These are phyloP conservation scores for Corylus heterophylla DNA, from an alignment of 306 rosid genomes.

Conservation along the genomic window DNA sequence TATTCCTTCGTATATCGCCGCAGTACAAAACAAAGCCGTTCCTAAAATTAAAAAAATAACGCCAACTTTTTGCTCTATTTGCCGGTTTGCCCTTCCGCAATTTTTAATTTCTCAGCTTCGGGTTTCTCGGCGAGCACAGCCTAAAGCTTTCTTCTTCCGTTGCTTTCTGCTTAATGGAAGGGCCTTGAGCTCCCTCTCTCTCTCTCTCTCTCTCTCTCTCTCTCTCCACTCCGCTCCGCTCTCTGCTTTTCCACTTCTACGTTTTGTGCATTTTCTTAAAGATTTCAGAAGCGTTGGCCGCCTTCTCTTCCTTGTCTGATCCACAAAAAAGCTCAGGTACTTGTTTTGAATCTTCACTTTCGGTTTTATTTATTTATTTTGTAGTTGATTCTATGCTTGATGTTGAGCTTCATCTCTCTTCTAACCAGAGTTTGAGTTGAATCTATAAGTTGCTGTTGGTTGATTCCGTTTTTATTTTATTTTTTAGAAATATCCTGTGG, in stretches of 20 bases:
- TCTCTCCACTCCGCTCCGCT: slow-evolving; percentile 22
- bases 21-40: slow-evolving; percentile 21
- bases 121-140: slow-evolving; percentile 47
- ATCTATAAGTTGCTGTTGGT: not conserved
- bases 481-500: not conserved
- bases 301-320: slow-evolving; percentile 41
- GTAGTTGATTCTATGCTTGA: not conserved
- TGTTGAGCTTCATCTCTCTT: slow-evolving; percentile 7
- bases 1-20: slow-evolving; percentile 15
- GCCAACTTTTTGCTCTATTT: slow-evolving; percentile 12
- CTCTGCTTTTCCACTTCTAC: slow-evolving; percentile 19
- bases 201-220: slow-evolving; percentile 9
- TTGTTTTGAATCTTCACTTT: slow-evolving; percentile 15
- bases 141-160: slow-evolving; percentile 44
- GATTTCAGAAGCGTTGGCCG: slow-evolving; percentile 21
- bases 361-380: not conserved
- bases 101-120: slow-evolving; percentile 26
- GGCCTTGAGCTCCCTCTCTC: slow-evolving; percentile 42
- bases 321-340: slow-evolving; percentile 44
- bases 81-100: slow-evolving; percentile 43
- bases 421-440: slow-evolving; percentile 4
- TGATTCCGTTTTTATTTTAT: not conserved
- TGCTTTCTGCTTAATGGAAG: slow-evolving; percentile 88
- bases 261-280: slow-evolving; percentile 33
- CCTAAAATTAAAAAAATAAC: slow-evolving; percentile 8